Evolutionary conservation across 352 stramenopile species (phyloP), one percentile per base, ranked within the genome.

Genomic region (Lagenidium giganteum): DNA sequence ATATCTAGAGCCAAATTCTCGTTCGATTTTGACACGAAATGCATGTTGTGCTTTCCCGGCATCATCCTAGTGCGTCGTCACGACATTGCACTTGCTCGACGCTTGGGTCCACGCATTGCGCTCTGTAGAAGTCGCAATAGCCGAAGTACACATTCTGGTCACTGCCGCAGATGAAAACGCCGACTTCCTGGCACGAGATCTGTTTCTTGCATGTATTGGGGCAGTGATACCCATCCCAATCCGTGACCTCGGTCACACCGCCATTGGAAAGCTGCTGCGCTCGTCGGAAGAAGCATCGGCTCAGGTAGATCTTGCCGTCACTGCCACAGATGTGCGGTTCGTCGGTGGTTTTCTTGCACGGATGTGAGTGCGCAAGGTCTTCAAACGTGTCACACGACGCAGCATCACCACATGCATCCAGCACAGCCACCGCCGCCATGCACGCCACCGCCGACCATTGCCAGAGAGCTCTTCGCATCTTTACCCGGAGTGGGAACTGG

Each of bases 81-180:
- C n/a, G n/a, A n/a, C n/a, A n/a, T n/a, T n/a, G n/a, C n/a, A n/a
- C n/a, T n/a, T n/a, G n/a, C n/a, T n/a, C n/a, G n/a, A n/a, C n/a
- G n/a, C n/a, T n/a, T n/a, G n/a, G n/a, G n/a, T 54, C 47, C 30
- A 54, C 30, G 32, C 36, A 54, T 31, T 54, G 47, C 39, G 47
- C 37, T 4, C 17, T 17, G 37, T 54, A 54, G 8, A 54, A 33
- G 18, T 18, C 33, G 37, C 47, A 54, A 33, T 54, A 54, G 23
- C 47, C 47, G 35, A 48, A 54, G 39, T 54, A 54, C 12, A 48
- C 47, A 27, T 48, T 54, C 9, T 38, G 37, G 34, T 54, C 47
- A 21, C 37, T 48, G 30, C 47, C 47, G 25, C 47, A 54, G 13
- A 54, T 18, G 31, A 37, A 54, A 16, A 46, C 48, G 30, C 47